Evolutionary conservation across 148 eudicot species (phyloP).

Genomic region (Limonium bicolor): DNA sequence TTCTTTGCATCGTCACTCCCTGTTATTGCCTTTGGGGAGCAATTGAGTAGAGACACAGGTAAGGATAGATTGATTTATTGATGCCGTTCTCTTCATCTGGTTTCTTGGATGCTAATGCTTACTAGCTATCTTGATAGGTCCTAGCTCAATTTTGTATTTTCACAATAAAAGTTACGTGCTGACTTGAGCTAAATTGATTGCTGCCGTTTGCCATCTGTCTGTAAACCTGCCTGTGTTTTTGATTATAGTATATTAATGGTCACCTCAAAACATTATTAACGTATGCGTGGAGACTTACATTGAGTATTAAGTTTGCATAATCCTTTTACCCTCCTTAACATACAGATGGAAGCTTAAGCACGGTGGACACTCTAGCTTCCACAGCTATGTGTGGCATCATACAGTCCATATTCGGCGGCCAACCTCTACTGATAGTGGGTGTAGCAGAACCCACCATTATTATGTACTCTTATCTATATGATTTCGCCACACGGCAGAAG

Average conservation of each 20-base stretch:
- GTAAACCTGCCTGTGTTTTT: too few species aligned
- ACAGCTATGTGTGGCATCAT: constrained; percentile 69
- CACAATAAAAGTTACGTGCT: neutral
- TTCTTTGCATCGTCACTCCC: constrained; percentile 64
- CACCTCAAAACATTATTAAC: too few species aligned
- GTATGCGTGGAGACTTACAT: too few species aligned
- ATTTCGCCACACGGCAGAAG: constrained; percentile 31
- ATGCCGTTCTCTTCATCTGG: neutral
- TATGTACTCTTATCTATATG: constrained; percentile 55
- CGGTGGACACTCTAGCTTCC: constrained; percentile 55
- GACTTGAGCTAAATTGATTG: neutral
- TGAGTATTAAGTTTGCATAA: too few species aligned
- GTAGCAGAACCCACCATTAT: constrained; percentile 82
- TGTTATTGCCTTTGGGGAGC: constrained; percentile 54
- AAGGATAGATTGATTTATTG: too few species aligned
- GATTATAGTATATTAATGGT: too few species aligned
- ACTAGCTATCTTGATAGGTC: neutral
- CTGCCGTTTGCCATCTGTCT: too few species aligned
- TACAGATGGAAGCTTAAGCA: constrained; percentile 54
- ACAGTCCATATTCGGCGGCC: constrained; percentile 63
- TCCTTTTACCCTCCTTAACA: too few species aligned
- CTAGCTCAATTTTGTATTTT: neutral
- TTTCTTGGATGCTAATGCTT: neutral
- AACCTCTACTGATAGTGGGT: constrained; percentile 53
- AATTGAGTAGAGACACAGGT: constrained; percentile 52